Evolutionary conservation across 2,329 filamentous ascomycete species (phyloP).

Genomic region (Lachnellula occidentalis): DNA sequence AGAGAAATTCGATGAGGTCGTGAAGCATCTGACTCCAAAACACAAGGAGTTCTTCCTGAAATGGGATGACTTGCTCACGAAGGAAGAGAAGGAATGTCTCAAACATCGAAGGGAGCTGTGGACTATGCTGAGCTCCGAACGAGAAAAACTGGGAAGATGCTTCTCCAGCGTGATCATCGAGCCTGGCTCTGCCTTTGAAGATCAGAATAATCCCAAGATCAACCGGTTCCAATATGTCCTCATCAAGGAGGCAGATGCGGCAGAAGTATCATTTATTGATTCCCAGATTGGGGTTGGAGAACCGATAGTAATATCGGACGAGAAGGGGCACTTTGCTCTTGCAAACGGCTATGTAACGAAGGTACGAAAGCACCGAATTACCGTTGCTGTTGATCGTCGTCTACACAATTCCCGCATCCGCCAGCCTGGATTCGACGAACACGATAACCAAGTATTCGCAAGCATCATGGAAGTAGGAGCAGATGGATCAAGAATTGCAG

Average conservation of each 20-base stretch:
- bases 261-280: conserved; percentile 79
- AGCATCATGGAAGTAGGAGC: conserved; percentile 83
- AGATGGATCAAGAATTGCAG: conserved; percentile 47
- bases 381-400: conserved; percentile 82
- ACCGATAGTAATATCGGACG: conserved; percentile 93
- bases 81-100: conserved; percentile 87
- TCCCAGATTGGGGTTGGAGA: conserved; percentile 85
- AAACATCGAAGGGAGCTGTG: conserved; percentile 86
- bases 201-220: conserved; percentile 70
- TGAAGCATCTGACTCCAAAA: conserved; percentile 66
- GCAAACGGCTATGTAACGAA: conserved; percentile 86
- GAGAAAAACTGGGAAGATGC: conserved; percentile 83
- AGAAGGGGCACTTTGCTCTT: conserved; percentile 89
- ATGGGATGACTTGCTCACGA: conserved; percentile 89
- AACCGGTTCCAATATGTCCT: conserved; percentile 88
- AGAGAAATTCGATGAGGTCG: conserved; percentile 74
- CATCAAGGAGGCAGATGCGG: conserved; percentile 56
- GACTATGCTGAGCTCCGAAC: conserved; percentile 88
- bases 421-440: conserved; percentile 68
- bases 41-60: conserved; percentile 86
- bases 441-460: conserved; percentile 76
- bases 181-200: conserved; percentile 66
- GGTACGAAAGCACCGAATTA: conserved; percentile 69
- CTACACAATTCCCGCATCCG: conserved; percentile 80
- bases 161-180: conserved; percentile 85